A percentile compares a stretch with the other conserved stretches of the same genome.
Evolutionary conservation across 176 grass and related monocot species (phyloP).

Genomic region (Carex pumila): DNA sequence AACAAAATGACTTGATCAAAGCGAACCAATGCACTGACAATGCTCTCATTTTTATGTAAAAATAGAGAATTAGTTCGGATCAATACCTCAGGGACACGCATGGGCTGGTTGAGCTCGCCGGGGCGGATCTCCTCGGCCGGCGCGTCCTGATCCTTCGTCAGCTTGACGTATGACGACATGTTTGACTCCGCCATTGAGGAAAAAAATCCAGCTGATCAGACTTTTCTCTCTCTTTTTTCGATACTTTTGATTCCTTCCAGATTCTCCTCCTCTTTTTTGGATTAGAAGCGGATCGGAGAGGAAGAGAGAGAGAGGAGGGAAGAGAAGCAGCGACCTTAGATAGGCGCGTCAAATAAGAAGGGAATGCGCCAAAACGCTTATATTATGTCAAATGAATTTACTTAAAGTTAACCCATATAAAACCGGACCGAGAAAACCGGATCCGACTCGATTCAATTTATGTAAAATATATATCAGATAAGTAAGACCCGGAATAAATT

Average conservation of each 20-base stretch:
- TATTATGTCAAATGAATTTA: not conserved
- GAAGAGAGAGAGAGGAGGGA: not conserved
- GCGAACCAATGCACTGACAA: not conserved
- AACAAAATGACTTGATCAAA: not conserved
- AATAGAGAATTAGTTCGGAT: not conserved
- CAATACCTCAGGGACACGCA: constrained; percentile 65
- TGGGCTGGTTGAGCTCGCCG: constrained; percentile 88
- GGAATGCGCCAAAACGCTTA: not conserved
- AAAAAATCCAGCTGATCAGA: not conserved
- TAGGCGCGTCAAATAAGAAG: not conserved
- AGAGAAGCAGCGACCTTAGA: not conserved
- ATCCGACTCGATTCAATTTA: no score
- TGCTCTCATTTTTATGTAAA: not conserved
- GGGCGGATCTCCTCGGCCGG: constrained; percentile 71
- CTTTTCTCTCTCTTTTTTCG: not conserved
- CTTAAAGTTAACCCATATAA: no score
- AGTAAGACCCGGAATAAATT: no score
- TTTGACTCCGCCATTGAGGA: constrained; percentile 56
- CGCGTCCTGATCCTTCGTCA: constrained; percentile 82
- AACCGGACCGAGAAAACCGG: no score
- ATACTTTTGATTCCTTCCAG: not conserved
- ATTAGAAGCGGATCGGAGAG: not conserved
- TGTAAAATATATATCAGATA: no score
- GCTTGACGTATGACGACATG: constrained; percentile 76
- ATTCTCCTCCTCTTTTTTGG: not conserved